Base-by-base conservation (phyloP, 345 rosid species). In the Tarenaya hassleriana region DNA sequence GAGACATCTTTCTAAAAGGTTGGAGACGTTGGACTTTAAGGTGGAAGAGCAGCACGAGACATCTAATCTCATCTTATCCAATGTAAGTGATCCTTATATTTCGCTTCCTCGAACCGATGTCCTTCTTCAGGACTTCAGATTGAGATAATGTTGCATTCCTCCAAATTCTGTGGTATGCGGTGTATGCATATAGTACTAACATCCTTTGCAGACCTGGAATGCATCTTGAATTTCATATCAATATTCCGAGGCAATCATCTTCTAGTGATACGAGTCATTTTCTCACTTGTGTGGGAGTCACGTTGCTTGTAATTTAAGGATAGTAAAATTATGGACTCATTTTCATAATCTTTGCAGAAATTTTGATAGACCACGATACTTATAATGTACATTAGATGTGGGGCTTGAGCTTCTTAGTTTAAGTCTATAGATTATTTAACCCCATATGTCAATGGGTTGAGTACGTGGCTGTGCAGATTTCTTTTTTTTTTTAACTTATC, bases 11-110 rank as follows among this genome's bases (percentile, higher is more conserved):
- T 29, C 92, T n/a, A 79, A 73, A 64, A 76, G 77, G 69, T 63
- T 91, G 55, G 82, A 82, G 33, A 79, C 41, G 62, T 72, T 86
- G 82, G 96, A 86, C 63, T 84, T 89, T 87, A 86, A 91, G 71
- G 47, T 86, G 59, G 87, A 80, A 63, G 92, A 91, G 73, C 96
- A 78, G 68, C 69, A 48, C 32, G 89, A 78, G 64, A 78, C 77
- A 35, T 82, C 91, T 41, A 76, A 74, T 74, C 74, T 68, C 47
- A 84, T 91, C 19, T 63, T 80, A 44, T 71, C 60, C 69, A 75
- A 84, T 73, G 94, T 78, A 80, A 35, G 41, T 35, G 53, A 41
- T 46, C 15, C 43, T 18, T 44, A 18, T 43, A 18, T 38, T 33
- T 59, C 34, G 6, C 8, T 40, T 52, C 47, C 51, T 52, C 12